A percentile compares a stretch with the other conserved stretches of the same genome.
Evolutionary conservation across 768 basidiomycete species (phyloP).

Genomic region (Daedalea quercina): DNA sequence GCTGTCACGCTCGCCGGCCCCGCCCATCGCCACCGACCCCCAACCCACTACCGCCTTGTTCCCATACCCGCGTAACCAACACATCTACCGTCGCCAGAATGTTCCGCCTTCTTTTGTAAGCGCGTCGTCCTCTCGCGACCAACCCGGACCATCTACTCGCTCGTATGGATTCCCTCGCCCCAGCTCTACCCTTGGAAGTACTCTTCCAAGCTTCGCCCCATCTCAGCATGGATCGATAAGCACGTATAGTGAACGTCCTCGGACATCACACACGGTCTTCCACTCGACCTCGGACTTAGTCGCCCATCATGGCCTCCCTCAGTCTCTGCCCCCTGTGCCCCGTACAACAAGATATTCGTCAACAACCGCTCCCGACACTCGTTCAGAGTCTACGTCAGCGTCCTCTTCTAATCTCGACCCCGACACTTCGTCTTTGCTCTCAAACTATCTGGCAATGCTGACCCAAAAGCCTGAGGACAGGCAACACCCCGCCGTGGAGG

Average conservation of each 20-base stretch:
- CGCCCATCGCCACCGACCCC: slow-evolving; percentile 1
- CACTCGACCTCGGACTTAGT: slow-evolving; percentile 60
- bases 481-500: slow-evolving; percentile 20
- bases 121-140: slow-evolving; percentile 21
- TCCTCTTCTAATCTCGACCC: slow-evolving; percentile 35
- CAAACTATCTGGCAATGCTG: slow-evolving; percentile 69
- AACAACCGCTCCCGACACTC: slow-evolving; percentile 27
- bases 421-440: slow-evolving; percentile 37
- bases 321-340: slow-evolving; percentile 62
- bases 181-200: slow-evolving; percentile 38
- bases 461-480: slow-evolving; percentile 30
- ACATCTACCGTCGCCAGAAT: slow-evolving; percentile 16
- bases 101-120: slow-evolving; percentile 19
- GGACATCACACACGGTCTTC: slow-evolving; percentile 62
- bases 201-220: slow-evolving; percentile 45
- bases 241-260: slow-evolving; percentile 46
- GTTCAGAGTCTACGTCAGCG: slow-evolving; percentile 13
- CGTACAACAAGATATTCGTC: slow-evolving; percentile 44
- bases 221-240: slow-evolving; percentile 56
- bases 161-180: slow-evolving; percentile 20
- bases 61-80: slow-evolving; percentile 14
- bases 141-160: slow-evolving; percentile 16
- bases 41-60: slow-evolving; percentile 20
- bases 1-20: slow-evolving; percentile 11
- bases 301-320: slow-evolving; percentile 75